Conservation (phyloP, 164 flowering plant genomes). For the Sextonia rubra region DNA sequence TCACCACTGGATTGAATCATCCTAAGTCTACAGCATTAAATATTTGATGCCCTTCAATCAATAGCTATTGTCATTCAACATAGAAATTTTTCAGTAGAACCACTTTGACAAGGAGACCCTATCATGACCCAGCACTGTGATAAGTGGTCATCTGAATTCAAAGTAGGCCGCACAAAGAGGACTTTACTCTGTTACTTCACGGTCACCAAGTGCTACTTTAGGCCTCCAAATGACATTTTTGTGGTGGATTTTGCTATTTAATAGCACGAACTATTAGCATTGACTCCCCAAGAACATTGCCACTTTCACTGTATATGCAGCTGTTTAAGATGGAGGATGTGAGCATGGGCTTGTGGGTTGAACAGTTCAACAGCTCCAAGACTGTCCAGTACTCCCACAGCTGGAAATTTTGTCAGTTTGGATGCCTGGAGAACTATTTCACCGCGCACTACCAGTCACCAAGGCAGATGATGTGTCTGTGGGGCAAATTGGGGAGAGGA, state of each 20-base stretch:
- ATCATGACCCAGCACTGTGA: too few relatives aligned
- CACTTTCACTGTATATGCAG: conserved; percentile 30
- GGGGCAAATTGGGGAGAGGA: conserved; percentile 77
- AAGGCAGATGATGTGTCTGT: conserved; percentile 89
- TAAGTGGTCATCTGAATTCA: too few relatives aligned
- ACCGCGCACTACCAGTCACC: conserved; percentile 98
- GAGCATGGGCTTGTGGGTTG: conserved; percentile 99
- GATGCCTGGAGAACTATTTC: conserved; percentile 78
- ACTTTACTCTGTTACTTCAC: background rate
- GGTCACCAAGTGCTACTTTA: background rate
- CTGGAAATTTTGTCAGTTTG: conserved; percentile 94
- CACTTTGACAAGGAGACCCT: too few relatives aligned
- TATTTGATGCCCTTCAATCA: too few relatives aligned
- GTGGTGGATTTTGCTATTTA: background rate
- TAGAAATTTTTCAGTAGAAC: too few relatives aligned
- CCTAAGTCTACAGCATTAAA: too few relatives aligned
- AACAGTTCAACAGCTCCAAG: conserved; percentile 69
- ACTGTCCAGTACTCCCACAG: conserved; percentile 78
- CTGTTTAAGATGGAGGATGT: conserved; percentile 98
- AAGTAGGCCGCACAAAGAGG: too few relatives aligned
- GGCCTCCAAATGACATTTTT: background rate
- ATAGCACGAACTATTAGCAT: too few relatives aligned
- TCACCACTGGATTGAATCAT: too few relatives aligned
- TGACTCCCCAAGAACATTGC: too few relatives aligned
- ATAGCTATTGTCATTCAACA: too few relatives aligned